Evolutionary conservation across 208 protist genomes (phyloP), one percentile per base, ranked within the genome.

Genomic region (Porcisia hertigi): DNA sequence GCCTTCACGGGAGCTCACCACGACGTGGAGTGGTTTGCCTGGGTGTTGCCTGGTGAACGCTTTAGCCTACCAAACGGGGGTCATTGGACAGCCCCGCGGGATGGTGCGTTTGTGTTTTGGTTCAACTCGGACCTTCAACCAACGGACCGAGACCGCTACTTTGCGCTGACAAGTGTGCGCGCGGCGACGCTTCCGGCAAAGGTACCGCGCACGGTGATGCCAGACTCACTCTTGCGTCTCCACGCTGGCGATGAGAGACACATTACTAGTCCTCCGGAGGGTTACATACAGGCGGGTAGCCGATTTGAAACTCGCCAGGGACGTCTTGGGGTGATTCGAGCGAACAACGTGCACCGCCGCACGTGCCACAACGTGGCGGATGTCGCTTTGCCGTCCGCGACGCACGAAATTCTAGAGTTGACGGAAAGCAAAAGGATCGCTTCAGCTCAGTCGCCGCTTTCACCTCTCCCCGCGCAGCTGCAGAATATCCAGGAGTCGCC

Each of bases 21-120:
- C 45, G 60, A 77, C 34, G 86, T 86, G 65, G 67, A 81, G 69
- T 94, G 89, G 83, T 96, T 92, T 73, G 83, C 83, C 11, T 96
- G 92, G 90, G 84, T 96, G 73, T 53, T 88, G 11, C 92, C 92
- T 0, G 87, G 88, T 3, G 92, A 96, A 74, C 77, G 62, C 36
- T 89, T 96, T 54, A 47, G 57, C 39, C 60, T 96, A 78, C 73
- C 80, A 9, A 92, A 85, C 74, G 89, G 82, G 4, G 59, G 73
- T 5, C 47, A 71, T 57, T 96, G 88, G 87, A 82, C 83, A 2
- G 84, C 84, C 3, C 76, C 88, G 52, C 74, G 47, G 20, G 85
- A 92, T 69, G 92, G 92, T 23, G 88, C 79, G 16, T 96, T 96
- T 80, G 92, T 96, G 8, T 94, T 94, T 81, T 93, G 88, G 89